Conservation (phyloP, 2,329 filamentous ascomycete species). For the Ophiocordyceps australis region DNA sequence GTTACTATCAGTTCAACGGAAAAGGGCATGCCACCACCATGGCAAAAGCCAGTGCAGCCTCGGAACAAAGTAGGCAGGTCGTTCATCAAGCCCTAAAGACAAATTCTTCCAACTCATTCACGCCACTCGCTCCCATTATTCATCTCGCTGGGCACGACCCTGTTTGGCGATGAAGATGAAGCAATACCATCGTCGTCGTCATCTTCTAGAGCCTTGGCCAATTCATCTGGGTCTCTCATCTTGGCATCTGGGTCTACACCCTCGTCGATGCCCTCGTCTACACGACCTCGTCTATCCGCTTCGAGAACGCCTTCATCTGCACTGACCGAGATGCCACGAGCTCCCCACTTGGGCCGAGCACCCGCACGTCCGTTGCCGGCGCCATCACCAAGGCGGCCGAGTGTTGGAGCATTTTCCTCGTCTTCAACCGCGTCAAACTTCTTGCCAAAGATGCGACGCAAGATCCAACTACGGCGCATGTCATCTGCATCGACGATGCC, state of each 20-base stretch:
- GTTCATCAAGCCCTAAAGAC: too few species aligned
- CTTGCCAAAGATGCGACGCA: slow-evolving; percentile 59
- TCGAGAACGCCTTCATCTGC: slow-evolving; percentile 43
- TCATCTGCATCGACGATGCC: slow-evolving; percentile 85
- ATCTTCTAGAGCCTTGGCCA: slow-evolving; percentile 38
- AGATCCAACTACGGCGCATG: slow-evolving; percentile 66
- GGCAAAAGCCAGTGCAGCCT: too few species aligned
- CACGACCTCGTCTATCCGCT: slow-evolving; percentile 25
- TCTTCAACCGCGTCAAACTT: slow-evolving; percentile 29
- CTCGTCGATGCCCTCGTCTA: slow-evolving; percentile 24
- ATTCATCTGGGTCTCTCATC: slow-evolving; percentile 49
- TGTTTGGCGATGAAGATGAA: slow-evolving; percentile 9
- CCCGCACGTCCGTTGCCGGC: slow-evolving; percentile 14
- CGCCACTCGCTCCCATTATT: slow-evolving; percentile 28
- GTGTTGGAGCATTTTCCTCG: slow-evolving; percentile 37
- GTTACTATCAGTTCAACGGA: too few species aligned
- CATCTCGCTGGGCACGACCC: slow-evolving; percentile 18
- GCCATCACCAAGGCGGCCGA: slow-evolving; percentile 15
- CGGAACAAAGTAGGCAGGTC: too few species aligned
- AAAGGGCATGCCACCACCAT: too few species aligned
- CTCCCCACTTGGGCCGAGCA: slow-evolving; percentile 47
- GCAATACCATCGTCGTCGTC: slow-evolving; percentile 32
- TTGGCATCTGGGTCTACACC: slow-evolving; percentile 41
- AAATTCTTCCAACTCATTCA: too few species aligned
- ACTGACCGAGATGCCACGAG: slow-evolving; percentile 46